A percentile compares a stretch with the other conserved stretches of the same genome.
Conservation (phyloP, 345 rosid genomes). For the Odontarrhena argentea region DNA sequence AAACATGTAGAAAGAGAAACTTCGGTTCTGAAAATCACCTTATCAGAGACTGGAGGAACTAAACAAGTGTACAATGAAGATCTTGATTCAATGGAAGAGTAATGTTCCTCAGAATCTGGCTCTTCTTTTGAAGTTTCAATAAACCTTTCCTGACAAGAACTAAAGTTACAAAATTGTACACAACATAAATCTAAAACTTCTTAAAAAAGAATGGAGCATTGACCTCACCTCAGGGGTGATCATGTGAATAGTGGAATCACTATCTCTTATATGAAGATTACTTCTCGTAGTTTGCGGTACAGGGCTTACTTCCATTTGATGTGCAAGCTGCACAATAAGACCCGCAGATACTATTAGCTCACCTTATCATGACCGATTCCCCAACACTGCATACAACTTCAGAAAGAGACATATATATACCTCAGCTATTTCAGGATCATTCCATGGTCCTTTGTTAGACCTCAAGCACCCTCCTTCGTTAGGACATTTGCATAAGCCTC, state of each 20-base stretch:
- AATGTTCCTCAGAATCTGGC: constrained; percentile 60
- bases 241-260: constrained; percentile 46
- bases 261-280: constrained; percentile 40
- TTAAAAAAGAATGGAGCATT: background rate
- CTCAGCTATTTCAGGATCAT: constrained; percentile 81
- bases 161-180: constrained; percentile 20
- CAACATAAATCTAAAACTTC: background rate
- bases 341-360: constrained; percentile 8
- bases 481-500: constrained; percentile 84
- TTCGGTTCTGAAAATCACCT: constrained; percentile 48
- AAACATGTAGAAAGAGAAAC: background rate
- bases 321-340: constrained; percentile 53
- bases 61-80: constrained; percentile 50
- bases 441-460: constrained; percentile 97
- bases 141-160: constrained; percentile 50
- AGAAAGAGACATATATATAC: constrained; percentile 41
- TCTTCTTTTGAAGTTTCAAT: constrained; percentile 52
- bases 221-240: constrained; percentile 50
- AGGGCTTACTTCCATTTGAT: constrained; percentile 54
- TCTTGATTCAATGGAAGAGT: constrained; percentile 49
- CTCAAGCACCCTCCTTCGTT: constrained; percentile 85
- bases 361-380: constrained; percentile 12
- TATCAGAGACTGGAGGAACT: constrained; percentile 55
- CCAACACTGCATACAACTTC: constrained; percentile 15
- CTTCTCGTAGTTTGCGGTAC: constrained; percentile 53